Percentiles rank a stretch among this genome's conserved stretches.
These are phyloP conservation scores for Hypomontagnella monticulosa DNA, from an alignment of 495 filamentous ascomycete genomes.

Conservation along the genomic window DNA sequence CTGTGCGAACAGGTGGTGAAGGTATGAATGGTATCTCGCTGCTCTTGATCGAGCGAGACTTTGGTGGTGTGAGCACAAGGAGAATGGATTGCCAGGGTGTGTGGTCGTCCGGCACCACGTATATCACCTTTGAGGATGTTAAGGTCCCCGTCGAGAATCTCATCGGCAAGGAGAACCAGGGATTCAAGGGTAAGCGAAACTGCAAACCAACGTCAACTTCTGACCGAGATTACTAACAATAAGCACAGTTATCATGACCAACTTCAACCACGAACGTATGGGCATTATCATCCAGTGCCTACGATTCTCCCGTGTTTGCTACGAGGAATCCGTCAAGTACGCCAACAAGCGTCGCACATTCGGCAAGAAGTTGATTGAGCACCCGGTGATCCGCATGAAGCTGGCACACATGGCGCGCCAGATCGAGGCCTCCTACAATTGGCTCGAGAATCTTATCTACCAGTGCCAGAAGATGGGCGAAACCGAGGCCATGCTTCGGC, in stretches of 20 bases:
- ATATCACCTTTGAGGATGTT: conserved; percentile 97
- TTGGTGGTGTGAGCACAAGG: conserved; percentile 86
- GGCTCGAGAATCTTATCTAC: conserved; percentile 96
- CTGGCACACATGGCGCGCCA: conserved; percentile 97
- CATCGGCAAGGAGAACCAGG: conserved; percentile 96
- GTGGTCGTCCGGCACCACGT: conserved; percentile 92
- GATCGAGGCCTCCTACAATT: conserved; percentile 94
- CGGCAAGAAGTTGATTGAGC: conserved; percentile 93
- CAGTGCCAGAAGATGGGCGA: conserved; percentile 93
- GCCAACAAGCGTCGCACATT: conserved; percentile 96
- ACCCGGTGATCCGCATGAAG: conserved; percentile 97
- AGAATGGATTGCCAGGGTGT: conserved; percentile 99
- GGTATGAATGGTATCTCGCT: conserved; percentile 94
- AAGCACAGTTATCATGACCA: conserved; percentile 84
- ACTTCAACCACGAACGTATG: conserved; percentile 99
- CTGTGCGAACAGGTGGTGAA: conserved; percentile 84
- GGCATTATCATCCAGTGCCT: conserved; percentile 98
- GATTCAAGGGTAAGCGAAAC: conserved; percentile 76
- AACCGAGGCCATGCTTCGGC: conserved; percentile 93
- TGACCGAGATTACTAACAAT: conserved; percentile 15
- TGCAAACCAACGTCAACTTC: not conserved
- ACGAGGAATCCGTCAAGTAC: conserved; percentile 95
- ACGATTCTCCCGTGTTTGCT: conserved; percentile 96
- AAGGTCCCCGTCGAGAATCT: conserved; percentile 98
- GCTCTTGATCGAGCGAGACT: conserved; percentile 81